Base-by-base conservation (phyloP, 306 rosid genomes). In the Boehmeria nivea region DNA sequence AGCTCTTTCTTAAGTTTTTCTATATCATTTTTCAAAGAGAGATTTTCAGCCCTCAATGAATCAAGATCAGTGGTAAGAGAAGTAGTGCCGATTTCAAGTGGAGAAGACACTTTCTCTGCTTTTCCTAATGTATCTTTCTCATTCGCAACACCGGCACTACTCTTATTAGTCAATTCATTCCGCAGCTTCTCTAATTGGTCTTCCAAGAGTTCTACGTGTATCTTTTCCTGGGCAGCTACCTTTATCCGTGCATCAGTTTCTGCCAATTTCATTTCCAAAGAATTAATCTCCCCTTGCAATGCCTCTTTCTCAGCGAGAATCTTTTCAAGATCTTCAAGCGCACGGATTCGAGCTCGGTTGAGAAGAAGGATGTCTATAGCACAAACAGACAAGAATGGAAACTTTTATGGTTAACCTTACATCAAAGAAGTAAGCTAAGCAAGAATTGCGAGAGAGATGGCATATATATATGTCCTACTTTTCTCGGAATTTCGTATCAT, bases 401-500 rank as follows among this genome's bases (percentile, higher is more conserved):
- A 51, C 3, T 48, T 62, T 66, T 64, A 40, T 38, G 60, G 51
- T 7, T 47, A 59, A 62, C 33, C 12, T 16, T 52, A 66, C 12
- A 56, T 33, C 42, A 47, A 58, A n/a, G 19, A 20, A 52, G 43
- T 55, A 13, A 46, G 45, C 18, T 54, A 48, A 73, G 54, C 54
- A 47, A 33, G 13, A 7, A 54, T n/a, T n/a, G n/a, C 36, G 25
- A 26, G 31, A 56, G 42, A 22, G 13, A 57, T 38, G 36, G 8
- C 44, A 45, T 16, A 27, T 46, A 27, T 43, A 52, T 42, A 48
- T 24, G 38, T 64, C 93, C 51, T 81, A 91, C 99, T 91, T 67
- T 76, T 82, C 78, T 91, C 96, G 4, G 99, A 91, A 72, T 80
- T 79, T 74, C 54, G 78, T 71, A 84, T 81, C 85, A 91, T 64